Percentiles rank a stretch among this genome's conserved stretches.
phyloP scores from a whole-genome alignment of 306 rosid species.

The Cucurbita moschata region DNA sequence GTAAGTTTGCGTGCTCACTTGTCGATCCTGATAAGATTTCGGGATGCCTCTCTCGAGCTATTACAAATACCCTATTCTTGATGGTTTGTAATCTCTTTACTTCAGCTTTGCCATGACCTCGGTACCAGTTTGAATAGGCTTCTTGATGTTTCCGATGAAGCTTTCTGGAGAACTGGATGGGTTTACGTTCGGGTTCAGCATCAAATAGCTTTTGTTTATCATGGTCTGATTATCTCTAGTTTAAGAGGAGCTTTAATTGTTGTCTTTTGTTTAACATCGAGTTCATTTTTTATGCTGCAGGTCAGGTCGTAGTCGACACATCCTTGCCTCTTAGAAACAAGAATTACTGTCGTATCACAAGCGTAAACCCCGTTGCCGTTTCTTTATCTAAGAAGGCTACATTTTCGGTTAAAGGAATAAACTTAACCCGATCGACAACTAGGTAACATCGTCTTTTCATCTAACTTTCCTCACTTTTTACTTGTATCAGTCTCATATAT shows the following conservation, averaged over 20 bases:
- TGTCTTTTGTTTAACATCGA: not conserved
- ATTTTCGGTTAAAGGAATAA: slow-evolving; percentile 67
- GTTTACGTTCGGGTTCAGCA: slow-evolving; percentile 51
- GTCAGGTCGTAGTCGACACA: slow-evolving; percentile 60
- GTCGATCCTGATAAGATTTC: not conserved
- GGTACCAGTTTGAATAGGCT: slow-evolving; percentile 56
- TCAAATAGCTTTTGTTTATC: slow-evolving; percentile 50
- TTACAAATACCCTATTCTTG: not conserved
- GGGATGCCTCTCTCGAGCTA: not conserved
- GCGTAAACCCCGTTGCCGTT: slow-evolving; percentile 72
- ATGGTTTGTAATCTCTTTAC: not conserved
- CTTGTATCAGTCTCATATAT: not conserved
- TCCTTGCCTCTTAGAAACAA: slow-evolving; percentile 41
- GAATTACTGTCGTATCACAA: slow-evolving; percentile 39
- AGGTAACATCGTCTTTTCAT: slow-evolving; percentile 29
- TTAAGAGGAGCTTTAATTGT: not conserved
- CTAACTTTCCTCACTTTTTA: not conserved
- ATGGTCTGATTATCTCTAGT: slow-evolving; percentile 37
- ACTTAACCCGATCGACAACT: slow-evolving; percentile 36
- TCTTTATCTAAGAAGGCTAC: slow-evolving; percentile 36
- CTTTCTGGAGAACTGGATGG: slow-evolving; percentile 91
- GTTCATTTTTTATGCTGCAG: slow-evolving; percentile 26
- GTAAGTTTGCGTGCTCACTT: slow-evolving; percentile 20
- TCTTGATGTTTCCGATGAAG: slow-evolving; percentile 37
- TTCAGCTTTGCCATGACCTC: slow-evolving; percentile 57